Evolutionary conservation across 148 eudicot genomes (phyloP).

Genomic region (Mesembryanthemum crystallinum): DNA sequence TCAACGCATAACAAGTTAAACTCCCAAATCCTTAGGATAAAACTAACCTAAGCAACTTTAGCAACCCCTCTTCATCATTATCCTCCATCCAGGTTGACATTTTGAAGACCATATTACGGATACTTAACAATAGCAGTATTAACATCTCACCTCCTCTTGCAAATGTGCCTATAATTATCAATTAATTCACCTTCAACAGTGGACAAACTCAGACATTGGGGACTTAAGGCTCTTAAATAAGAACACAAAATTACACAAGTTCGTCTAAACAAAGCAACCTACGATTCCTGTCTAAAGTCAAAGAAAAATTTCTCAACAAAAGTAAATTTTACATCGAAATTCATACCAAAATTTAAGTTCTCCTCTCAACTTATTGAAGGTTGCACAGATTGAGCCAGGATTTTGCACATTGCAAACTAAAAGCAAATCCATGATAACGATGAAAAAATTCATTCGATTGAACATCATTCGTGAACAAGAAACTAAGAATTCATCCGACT

Average conservation of each 20-base stretch:
- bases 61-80: neutral
- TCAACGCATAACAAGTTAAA: neutral
- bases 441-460: too few relatives aligned
- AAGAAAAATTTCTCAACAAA: neutral
- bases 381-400: too few relatives aligned
- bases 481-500: too few relatives aligned
- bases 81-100: neutral
- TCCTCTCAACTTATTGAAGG: constrained; percentile 20
- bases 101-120: neutral
- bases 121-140: neutral
- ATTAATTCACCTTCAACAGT: neutral
- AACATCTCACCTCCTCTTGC: neutral
- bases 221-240: neutral
- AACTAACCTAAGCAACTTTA: constrained; percentile 6
- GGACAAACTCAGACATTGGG: neutral
- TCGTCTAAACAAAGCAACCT: neutral
- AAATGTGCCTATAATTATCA: too few relatives aligned
- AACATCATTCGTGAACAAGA: too few relatives aligned
- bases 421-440: too few relatives aligned
- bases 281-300: neutral
- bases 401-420: too few relatives aligned
- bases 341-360: constrained; percentile 54
- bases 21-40: neutral
- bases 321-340: neutral
- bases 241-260: neutral